A percentile compares a stretch with the other conserved stretches of the same genome.
These are phyloP conservation scores for Sedum album DNA, from an alignment of 164 flowering plant genomes.

Conservation along the genomic window DNA sequence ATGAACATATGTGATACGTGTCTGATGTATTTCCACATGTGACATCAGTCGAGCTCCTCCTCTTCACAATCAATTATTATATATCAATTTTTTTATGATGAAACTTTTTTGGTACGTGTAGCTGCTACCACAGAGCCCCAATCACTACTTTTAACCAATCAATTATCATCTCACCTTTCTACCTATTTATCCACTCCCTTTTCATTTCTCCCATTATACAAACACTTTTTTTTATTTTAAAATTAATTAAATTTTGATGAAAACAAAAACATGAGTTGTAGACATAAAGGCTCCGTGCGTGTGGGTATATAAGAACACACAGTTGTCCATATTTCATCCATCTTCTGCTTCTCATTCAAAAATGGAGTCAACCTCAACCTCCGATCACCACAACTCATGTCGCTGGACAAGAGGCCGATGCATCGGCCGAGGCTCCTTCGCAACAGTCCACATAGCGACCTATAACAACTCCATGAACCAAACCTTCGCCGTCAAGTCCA, in stretches of 20 bases:
- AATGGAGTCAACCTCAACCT: constrained; percentile 1
- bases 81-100: neutral
- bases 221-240: neutral
- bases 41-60: neutral
- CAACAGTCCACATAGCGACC: constrained; percentile 30
- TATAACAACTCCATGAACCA: constrained; percentile 16
- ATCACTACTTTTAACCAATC: neutral
- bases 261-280: no score
- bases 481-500: constrained; percentile 71
- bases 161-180: neutral
- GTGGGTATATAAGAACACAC: neutral
- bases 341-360: neutral
- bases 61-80: neutral
- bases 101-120: neutral
- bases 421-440: constrained; percentile 61
- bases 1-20: neutral
- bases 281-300: no score
- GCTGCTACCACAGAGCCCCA: neutral
- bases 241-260: no score
- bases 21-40: neutral
- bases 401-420: constrained; percentile 46
- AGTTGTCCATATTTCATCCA: neutral
- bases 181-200: neutral
- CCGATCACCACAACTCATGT: neutral
- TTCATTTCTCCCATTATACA: neutral